Base-by-base conservation (phyloP, 139 green algal genomes). In the Chlamydomonas sp. region DNA sequence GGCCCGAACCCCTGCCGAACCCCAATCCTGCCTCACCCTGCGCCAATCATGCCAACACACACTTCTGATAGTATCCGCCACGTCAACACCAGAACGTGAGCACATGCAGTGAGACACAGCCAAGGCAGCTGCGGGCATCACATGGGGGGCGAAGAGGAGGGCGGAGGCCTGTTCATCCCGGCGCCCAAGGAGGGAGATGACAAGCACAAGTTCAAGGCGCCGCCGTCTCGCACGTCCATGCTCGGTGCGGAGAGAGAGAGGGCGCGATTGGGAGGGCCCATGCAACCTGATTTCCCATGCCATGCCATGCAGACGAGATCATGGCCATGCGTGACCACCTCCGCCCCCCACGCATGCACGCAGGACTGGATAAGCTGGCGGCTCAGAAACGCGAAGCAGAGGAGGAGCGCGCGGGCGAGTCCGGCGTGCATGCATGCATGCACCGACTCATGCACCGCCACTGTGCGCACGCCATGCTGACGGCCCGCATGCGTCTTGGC, bases 331-430 rank as follows among this genome's bases (percentile, higher is more conserved):
- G n/a, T n/a, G n/a, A n/a, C n/a, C n/a, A n/a, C n/a, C n/a, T n/a
- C n/a, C n/a, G n/a, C n/a, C n/a, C n/a, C n/a, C n/a, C n/a, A n/a
- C n/a, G n/a, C n/a, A n/a, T n/a, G n/a, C n/a, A n/a, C 20, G 67
- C 81, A 92, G 86, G 86, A 1, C 59, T 90, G 37, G 85, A 92
- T 69, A 76, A 77, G 62, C 79, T 91, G 5, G 86, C 84, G 5
- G 71, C 62, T 8, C 73, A 82, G 49, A 91, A 90, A 70, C 76
- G 86, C 5, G 74, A 74, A 16, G 83, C 88, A 74, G 67, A 79
- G 1, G 74, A 70, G 4, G 76, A 85, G 60, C 73, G 77, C 3
- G 82, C 83, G 50, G 72, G 83, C 87, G 62, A 70, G 75, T 67
- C 29, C n/a, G n/a, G 16, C 63, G 1, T 22, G 10, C 20, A 48